phyloP scores from a whole-genome alignment of 176 grass and related monocot genomes.

The Aegilops speltoides region DNA sequence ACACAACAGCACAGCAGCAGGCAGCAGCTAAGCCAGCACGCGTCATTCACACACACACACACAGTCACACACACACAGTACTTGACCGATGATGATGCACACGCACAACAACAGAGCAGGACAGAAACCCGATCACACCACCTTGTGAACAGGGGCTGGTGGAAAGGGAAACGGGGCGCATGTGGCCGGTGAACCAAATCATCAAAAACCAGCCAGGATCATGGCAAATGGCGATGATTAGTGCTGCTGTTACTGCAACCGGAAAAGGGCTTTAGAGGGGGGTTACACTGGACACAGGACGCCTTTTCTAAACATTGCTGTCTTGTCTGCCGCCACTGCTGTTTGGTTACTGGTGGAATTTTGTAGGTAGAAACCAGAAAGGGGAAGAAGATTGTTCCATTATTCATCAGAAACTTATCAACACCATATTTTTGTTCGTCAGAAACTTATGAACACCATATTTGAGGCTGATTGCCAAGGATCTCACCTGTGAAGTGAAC shows the following conservation, averaged over 20 bases:
- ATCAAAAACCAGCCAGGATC: neutral
- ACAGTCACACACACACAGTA: neutral
- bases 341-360: neutral
- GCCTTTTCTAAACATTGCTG: neutral
- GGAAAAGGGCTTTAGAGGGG: neutral
- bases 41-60: neutral
- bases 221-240: neutral
- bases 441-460: too few relatives aligned
- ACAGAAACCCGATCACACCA: neutral
- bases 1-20: neutral
- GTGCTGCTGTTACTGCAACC: neutral
- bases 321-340: neutral
- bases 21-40: neutral
- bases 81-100: neutral
- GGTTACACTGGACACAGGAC: slow-evolving; percentile 11
- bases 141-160: neutral
- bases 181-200: slow-evolving; percentile 37
- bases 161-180: slow-evolving; percentile 16
- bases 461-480: too few relatives aligned
- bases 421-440: too few relatives aligned
- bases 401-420: neutral
- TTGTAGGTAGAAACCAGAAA: neutral
- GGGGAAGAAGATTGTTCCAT: neutral
- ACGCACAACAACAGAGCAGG: neutral
- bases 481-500: neutral